Percentiles rank a stretch among this genome's conserved stretches.
Evolutionary conservation across 352 stramenopile species (phyloP).

Genomic region (Pythium diclinum): DNA sequence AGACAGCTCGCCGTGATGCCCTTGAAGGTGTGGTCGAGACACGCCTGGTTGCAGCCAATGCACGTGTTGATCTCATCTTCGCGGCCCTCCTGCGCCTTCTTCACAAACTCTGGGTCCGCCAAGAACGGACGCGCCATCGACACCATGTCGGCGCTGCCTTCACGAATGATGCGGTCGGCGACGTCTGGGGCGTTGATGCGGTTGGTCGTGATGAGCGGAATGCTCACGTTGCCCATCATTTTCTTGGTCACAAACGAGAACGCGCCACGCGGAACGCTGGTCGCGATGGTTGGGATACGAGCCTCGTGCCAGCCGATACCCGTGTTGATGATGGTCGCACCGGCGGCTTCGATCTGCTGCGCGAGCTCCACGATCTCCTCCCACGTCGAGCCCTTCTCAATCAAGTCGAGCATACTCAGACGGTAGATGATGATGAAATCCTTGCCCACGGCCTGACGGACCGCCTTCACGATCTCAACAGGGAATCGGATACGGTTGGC

Average conservation of each 20-base stretch:
- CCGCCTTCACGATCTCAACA: conserved; percentile 92
- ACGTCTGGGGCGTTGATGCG: conserved; percentile 95
- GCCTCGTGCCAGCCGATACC: conserved; percentile 98
- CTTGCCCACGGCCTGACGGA: conserved; percentile 83
- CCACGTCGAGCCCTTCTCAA: conserved; percentile 88
- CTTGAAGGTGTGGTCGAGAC: conserved; percentile 97
- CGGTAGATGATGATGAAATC: conserved; percentile 99
- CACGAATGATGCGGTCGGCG: conserved; percentile 86
- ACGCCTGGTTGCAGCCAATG: conserved; percentile 96
- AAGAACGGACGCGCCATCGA: conserved; percentile 92
- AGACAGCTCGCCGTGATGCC: conserved; percentile 93
- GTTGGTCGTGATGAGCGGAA: conserved; percentile 96
- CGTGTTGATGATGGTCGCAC: conserved; percentile 97
- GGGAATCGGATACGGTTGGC: conserved; percentile 93
- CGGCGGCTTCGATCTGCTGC: conserved; percentile 88
- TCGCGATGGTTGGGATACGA: conserved; percentile 96
- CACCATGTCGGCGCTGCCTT: conserved; percentile 83
- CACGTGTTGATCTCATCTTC: conserved; percentile 97
- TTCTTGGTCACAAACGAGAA: conserved; percentile 95
- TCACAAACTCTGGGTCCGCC: conserved; percentile 93
- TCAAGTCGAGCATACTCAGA: conserved; percentile 95
- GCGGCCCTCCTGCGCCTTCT: conserved; percentile 88
- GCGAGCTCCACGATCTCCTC: conserved; percentile 91
- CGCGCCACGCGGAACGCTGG: conserved; percentile 91
- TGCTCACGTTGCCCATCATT: conserved; percentile 80